phyloP scores from a whole-genome alignment of 768 basidiomycete genomes.

The Sistotremastrum niveocremeum region DNA sequence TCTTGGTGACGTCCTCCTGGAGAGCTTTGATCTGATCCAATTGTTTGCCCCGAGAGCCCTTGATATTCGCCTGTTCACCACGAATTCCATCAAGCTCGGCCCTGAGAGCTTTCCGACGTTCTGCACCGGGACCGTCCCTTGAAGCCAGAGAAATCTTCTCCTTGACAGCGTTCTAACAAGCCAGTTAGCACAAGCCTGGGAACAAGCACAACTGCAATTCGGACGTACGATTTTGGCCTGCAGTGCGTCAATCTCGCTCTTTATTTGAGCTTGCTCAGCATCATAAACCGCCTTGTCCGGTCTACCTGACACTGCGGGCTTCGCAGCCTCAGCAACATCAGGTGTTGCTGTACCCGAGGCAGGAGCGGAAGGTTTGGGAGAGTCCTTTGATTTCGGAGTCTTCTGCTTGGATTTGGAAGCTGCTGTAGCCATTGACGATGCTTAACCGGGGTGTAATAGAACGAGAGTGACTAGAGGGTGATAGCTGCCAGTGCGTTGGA shows the following conservation, averaged over 20 bases:
- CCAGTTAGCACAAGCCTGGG: conserved; percentile 8
- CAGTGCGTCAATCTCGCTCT: conserved; percentile 69
- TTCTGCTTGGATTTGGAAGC: neutral
- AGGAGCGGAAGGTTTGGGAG: conserved; percentile 19
- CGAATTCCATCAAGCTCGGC: conserved; percentile 74
- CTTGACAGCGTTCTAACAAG: conserved; percentile 47
- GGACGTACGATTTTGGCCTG: conserved; percentile 70
- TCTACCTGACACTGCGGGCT: conserved; percentile 28
- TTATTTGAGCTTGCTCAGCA: conserved; percentile 70
- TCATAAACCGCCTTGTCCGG: conserved; percentile 85
- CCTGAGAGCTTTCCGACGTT: conserved; percentile 57
- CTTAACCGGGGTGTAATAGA: too few species aligned
- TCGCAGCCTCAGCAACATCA: conserved; percentile 10
- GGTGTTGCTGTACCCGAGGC: conserved; percentile 37
- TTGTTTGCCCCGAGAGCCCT: conserved; percentile 54
- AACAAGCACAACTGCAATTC: neutral
- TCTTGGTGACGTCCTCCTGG: conserved; percentile 70
- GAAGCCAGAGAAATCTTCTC: conserved; percentile 60
- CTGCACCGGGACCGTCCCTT: conserved; percentile 51
- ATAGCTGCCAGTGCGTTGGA: too few species aligned
- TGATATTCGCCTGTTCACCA: conserved; percentile 63
- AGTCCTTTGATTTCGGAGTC: conserved; percentile 17
- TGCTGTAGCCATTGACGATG: too few species aligned
- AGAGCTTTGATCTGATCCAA: conserved; percentile 67
- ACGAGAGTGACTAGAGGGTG: too few species aligned